Base-by-base conservation (phyloP, 306 rosid genomes). In the Glycine latifolia region DNA sequence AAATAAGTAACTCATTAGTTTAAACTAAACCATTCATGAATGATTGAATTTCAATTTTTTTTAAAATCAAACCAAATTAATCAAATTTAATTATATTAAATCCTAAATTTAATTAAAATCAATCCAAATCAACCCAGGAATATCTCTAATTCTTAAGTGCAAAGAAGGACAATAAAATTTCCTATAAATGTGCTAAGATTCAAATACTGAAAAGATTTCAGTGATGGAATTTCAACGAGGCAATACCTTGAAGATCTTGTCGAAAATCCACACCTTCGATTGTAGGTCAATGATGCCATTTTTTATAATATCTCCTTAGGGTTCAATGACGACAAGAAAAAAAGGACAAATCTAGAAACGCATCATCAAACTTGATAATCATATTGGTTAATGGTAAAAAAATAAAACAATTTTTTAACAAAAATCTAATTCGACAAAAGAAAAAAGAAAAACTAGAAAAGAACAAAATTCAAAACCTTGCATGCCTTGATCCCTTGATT, bases 381-480 rank as follows among this genome's bases (percentile, higher is more conserved):
- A 55, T 55, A 67, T 16, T 53, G 48, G 43, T 53, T 66, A 54
- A 54, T 39, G 44, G 44, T 39, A 0, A 39, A 39, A 39, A 39
- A 39, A 39, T 26, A 0, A 26, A 26, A 26, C 31, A 26, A 20
- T 26, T 26, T 26, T 26, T 0, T 0, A 26, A 26, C 1, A 39
- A 39, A 39, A 39, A 4, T 39, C 44, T 39, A 39, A 39, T 39
- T 39, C 44, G 44, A 52, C 53, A 78, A 52, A 77, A 37, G 2
- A 37, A 47, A 48, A 48, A 48, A 31, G 11, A 67, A 67, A 67
- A 55, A 31, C 48, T 68, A 68, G 16, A 78, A 53, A 53, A 13
- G 47, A 67, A 79, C 68, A 55, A 67, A 68, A 55, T 44, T 79
- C 35, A 43, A 68, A 79, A 69, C 59, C 55, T 79, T 79, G 31